Base-by-base conservation (phyloP, 306 rosid species). In the Trifolium repens region DNA sequence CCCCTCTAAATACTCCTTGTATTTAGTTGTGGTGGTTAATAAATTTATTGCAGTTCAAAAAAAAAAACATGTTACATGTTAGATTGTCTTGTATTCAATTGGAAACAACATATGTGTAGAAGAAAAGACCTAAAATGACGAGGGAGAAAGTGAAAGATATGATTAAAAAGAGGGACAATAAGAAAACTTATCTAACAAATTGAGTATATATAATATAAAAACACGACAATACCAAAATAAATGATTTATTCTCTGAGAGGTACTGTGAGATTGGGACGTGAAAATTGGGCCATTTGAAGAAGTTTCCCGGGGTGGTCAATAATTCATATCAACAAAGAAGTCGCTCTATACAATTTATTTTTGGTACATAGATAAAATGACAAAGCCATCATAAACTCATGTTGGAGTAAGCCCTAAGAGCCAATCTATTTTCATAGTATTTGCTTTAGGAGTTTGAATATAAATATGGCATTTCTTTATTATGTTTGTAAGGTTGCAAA, bases 21-120 rank as follows among this genome's bases (percentile, higher is more conserved):
- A n/a, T n/a, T n/a, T n/a, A n/a, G n/a, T n/a, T n/a, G n/a, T n/a
- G n/a, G n/a, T n/a, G n/a, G n/a, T n/a, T n/a, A n/a, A n/a, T n/a
- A n/a, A n/a, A n/a, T n/a, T n/a, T n/a, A n/a, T n/a, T n/a, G n/a
- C n/a, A n/a, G n/a, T n/a, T n/a, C n/a, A n/a, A n/a, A n/a, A n/a
- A n/a, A n/a, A n/a, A n/a, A n/a, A n/a, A n/a, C n/a, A 65, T 10
- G 32, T 65, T 65, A 65, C 71, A 17, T 65, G 71, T 11, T 60
- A 60, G 42, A 15, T 13, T 5, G 22, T 60, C 67, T 6, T 11
- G 9, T 12, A 32, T 14, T n/a, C 42, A 11, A 60, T 15, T 8
- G 19, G 6, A 61, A 27, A 30, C 66, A 32, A 30, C 12, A 32
- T 0, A 15, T 32, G 11, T 60, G 6, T 3, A 60, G 42, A 6